Evolutionary conservation across 441 rosid genomes (phyloP).

Genomic region (Populus hybrid): DNA sequence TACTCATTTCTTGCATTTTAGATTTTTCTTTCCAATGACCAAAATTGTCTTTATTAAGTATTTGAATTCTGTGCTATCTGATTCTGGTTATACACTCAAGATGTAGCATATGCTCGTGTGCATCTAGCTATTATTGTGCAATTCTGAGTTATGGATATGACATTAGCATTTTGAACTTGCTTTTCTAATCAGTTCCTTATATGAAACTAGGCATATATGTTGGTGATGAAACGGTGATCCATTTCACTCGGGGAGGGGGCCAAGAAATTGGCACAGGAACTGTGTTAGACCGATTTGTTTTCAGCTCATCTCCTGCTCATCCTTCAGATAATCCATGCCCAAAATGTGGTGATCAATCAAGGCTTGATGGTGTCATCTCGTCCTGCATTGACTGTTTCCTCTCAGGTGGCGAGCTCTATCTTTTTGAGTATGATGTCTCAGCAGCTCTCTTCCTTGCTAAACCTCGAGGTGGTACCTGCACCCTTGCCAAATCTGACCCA

Average conservation of each 20-base stretch:
- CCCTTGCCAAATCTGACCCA: constrained; percentile 65
- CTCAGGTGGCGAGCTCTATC: constrained; percentile 57
- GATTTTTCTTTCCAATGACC: background rate
- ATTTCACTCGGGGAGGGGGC: constrained; percentile 71
- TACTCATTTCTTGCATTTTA: too few species aligned
- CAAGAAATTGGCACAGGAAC: constrained; percentile 75
- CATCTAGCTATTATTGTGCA: background rate
- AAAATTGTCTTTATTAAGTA: background rate
- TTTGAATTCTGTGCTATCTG: background rate
- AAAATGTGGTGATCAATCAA: constrained; percentile 48
- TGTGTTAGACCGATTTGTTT: constrained; percentile 47
- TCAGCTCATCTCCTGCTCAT: constrained; percentile 44
- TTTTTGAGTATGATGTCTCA: constrained; percentile 52
- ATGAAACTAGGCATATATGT: constrained; percentile 54
- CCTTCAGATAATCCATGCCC: constrained; percentile 48
- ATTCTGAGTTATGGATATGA: background rate
- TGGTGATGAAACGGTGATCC: constrained; percentile 69
- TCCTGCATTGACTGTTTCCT: constrained; percentile 82
- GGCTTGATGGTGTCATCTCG: constrained; percentile 50
- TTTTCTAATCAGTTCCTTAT: background rate
- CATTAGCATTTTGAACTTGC: too few species aligned
- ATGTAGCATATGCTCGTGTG: background rate
- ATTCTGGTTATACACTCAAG: background rate
- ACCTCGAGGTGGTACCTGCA: constrained; percentile 81
- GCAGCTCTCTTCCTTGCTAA: constrained; percentile 56